Evolutionary conservation across 176 grass and related monocot species (phyloP), one percentile per base, ranked within the genome.

Genomic region (Chrysopogon serrulatus): DNA sequence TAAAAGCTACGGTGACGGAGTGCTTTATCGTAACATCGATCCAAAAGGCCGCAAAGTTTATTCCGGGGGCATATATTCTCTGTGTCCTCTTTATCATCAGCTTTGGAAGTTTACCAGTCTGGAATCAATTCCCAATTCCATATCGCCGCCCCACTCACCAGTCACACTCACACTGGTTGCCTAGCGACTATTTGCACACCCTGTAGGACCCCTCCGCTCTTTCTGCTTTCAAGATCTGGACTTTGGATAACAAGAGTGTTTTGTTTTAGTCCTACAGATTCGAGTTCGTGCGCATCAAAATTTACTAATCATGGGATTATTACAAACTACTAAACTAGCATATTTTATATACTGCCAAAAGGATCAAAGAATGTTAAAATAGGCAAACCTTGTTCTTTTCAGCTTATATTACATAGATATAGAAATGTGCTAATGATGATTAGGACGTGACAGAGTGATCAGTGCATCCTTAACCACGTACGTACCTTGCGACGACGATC

Each of bases 401-500:
- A 39, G n/a, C 28, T 71, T 60, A n/a, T 16, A 1, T n/a, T n/a
- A n/a, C n/a, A n/a, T 5, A 42, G 23, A 32, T 37, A 70, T 15
- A 41, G 37, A 39, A 39, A 41, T 56, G 53, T 23, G 23, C 2
- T 59, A 24, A 59, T 59, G 53, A 4, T 40, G 17, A 28, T 15
- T 53, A 43, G 33, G 10, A 33, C 8, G 32, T 87, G 41, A 78
- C 3, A 21, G 26, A 65, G 13, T 44, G 24, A 3, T 73, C 21
- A 33, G 10, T 23, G 79, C 36, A 61, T 73, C 36, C 56, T 37
- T 44, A 17, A 30, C 10, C 26, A 61, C 70, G 41, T n/a, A n/a
- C n/a, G n/a, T 64, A 98, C 93, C 96, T 79, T 60, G 82, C 3
- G 91, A 66, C n/a, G n/a, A n/a, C 44, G 91, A n/a, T 2, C 67